These are phyloP conservation scores for Grifola frondosa DNA, from an alignment of 1,284 basidiomycete genomes.

Conservation along the genomic window DNA sequence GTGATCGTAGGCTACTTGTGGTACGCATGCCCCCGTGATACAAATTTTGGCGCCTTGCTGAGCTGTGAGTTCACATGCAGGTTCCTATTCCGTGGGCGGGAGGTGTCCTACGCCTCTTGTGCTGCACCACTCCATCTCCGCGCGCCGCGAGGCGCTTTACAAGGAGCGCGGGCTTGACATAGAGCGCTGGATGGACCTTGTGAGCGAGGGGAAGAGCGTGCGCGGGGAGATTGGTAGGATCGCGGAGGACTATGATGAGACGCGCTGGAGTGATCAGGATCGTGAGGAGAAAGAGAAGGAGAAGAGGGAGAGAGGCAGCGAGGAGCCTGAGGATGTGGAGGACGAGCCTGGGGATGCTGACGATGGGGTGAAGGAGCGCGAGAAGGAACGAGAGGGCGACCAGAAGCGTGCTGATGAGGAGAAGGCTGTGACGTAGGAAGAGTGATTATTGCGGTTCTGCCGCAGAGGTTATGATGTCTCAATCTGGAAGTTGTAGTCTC, in stretches of 20 bases:
- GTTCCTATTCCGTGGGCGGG: conserved; percentile 65
- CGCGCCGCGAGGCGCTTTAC: conserved; percentile 57
- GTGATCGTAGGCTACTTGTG: conserved; percentile 63
- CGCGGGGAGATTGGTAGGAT: conserved; percentile 56
- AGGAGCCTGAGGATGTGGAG: conserved; percentile 7
- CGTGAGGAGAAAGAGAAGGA: conserved; percentile 13
- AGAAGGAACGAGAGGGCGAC: too few relatives aligned
- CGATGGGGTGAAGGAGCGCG: too few relatives aligned
- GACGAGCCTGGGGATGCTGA: too few relatives aligned
- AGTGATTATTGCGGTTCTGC: too few relatives aligned
- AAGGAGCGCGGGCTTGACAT: conserved; percentile 60
- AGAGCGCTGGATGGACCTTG: conserved; percentile 57
- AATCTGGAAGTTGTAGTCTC: too few relatives aligned
- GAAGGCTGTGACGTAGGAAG: too few relatives aligned
- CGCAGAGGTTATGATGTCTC: too few relatives aligned
- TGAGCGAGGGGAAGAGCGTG: conserved; percentile 50
- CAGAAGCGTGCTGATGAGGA: too few relatives aligned
- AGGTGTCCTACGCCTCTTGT: conserved; percentile 70
- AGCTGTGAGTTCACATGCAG: too few relatives aligned
- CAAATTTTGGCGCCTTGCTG: too few relatives aligned
- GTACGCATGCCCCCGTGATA: too few relatives aligned
- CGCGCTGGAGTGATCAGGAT: conserved; percentile 31
- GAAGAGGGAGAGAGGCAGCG: too few relatives aligned
- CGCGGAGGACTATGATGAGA: conserved; percentile 58
- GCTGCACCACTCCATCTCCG: conserved; percentile 53